Conservation (phyloP, 2,329 filamentous ascomycete species). For the Alternaria arborescens region DNA sequence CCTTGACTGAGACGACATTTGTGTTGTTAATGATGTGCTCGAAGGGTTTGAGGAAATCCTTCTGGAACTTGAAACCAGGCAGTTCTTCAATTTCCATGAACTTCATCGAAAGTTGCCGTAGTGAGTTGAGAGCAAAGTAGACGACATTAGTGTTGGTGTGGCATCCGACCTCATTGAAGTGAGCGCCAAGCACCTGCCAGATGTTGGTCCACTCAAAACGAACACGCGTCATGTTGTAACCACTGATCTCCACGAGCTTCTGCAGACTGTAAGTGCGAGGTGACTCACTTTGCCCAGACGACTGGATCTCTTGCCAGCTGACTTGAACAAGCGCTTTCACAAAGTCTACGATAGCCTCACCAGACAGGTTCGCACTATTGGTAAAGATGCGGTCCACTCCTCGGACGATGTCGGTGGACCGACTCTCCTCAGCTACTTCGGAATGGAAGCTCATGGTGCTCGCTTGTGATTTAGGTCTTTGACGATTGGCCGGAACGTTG, state of each 20-base stretch:
- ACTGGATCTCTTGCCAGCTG: slow-evolving; percentile 99
- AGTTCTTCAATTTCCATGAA: slow-evolving; percentile 99
- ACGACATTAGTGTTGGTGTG: slow-evolving; percentile 97
- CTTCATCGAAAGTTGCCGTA: slow-evolving; percentile 95
- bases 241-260: slow-evolving; percentile 98
- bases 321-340: slow-evolving; percentile 92
- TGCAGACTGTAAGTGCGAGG: slow-evolving; percentile 97
- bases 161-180: slow-evolving; percentile 98
- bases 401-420: slow-evolving; percentile 91
- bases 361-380: slow-evolving; percentile 90
- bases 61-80: slow-evolving; percentile 99
- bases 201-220: slow-evolving; percentile 98
- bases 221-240: slow-evolving; percentile 99
- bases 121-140: slow-evolving; percentile 94
- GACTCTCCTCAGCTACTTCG: slow-evolving; percentile 89
- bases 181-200: slow-evolving; percentile 96
- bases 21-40: slow-evolving; percentile 97
- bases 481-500: slow-evolving; percentile 65
- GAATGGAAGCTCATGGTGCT: slow-evolving; percentile 64
- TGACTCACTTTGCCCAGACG: slow-evolving; percentile 93
- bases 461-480: slow-evolving; percentile 57
- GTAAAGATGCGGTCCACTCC: slow-evolving; percentile 96
- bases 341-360: slow-evolving; percentile 95
- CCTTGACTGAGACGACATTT: slow-evolving; percentile 89
- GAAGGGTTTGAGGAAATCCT: slow-evolving; percentile 98